phyloP scores from a whole-genome alignment of 225 moss, liverwort and hornwort genomes.

The Bryum argenteum region DNA sequence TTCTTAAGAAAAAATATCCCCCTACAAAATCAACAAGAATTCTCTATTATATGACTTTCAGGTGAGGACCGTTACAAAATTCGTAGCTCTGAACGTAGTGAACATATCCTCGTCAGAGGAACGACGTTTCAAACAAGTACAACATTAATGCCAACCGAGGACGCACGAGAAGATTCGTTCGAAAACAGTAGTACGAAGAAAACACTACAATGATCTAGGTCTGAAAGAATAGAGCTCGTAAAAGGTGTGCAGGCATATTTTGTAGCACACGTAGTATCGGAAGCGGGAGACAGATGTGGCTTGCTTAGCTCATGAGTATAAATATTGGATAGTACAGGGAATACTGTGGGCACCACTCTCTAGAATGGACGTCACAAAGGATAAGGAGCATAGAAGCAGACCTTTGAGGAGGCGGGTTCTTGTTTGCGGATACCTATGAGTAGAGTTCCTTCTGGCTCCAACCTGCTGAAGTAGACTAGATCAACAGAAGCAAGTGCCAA shows the following conservation, averaged over 20 bases:
- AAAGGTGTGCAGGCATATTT: slow-evolving; percentile 2
- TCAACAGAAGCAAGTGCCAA: slow-evolving; percentile 32
- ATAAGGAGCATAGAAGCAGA: slow-evolving; percentile 31
- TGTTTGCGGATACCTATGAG: slow-evolving; percentile 84
- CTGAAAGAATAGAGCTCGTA: slow-evolving; percentile 1
- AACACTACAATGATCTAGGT: neutral
- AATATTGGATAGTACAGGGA: neutral
- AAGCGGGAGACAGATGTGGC: neutral
- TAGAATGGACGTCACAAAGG: neutral
- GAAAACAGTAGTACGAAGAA: slow-evolving; percentile 3
- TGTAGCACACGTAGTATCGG: slow-evolving; percentile 1
- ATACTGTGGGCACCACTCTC: slow-evolving; percentile 5
- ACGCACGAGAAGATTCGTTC: neutral
- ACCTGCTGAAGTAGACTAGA: slow-evolving; percentile 90
- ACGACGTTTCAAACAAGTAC: neutral
- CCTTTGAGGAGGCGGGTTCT: slow-evolving; percentile 61
- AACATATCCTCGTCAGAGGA: slow-evolving; percentile 8
- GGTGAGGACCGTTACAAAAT: slow-evolving; percentile 19
- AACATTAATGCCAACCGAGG: slow-evolving; percentile 1
- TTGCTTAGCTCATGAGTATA: slow-evolving; percentile 6
- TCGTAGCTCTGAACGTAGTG: slow-evolving; percentile 9
- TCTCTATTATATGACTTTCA: slow-evolving; percentile 31
- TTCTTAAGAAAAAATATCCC: slow-evolving; percentile 25
- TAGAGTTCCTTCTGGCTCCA: slow-evolving; percentile 84
- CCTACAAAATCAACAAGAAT: slow-evolving; percentile 32